A percentile compares a stretch with the other conserved stretches of the same genome.
Conservation (phyloP, 345 rosid species). For the Reutealis trisperma region DNA sequence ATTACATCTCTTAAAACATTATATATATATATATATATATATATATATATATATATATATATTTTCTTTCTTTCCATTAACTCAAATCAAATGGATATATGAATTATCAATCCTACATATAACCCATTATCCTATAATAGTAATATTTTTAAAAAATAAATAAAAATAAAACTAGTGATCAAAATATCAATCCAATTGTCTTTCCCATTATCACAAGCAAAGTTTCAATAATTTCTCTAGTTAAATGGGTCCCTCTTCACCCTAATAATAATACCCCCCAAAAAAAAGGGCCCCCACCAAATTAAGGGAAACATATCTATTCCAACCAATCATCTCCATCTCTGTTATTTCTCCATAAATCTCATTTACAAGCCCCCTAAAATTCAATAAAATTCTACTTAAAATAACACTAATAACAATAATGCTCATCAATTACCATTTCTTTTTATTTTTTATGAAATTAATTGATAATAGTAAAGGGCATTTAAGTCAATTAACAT, state of each 20-base stretch:
- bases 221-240: conserved; percentile 26
- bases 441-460: too few species aligned
- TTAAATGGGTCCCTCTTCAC: conserved; percentile 1
- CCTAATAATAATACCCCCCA: neutral
- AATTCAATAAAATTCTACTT: neutral
- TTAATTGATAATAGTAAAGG: neutral
- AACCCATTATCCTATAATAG: neutral
- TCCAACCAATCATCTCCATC: conserved; percentile 9
- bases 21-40: too few species aligned
- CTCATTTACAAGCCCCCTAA: neutral
- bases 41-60: too few species aligned
- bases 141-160: neutral
- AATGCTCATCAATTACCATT: neutral
- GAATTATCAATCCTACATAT: neutral
- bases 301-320: neutral
- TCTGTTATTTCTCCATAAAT: neutral
- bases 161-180: conserved; percentile 6
- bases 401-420: neutral
- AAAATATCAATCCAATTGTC: conserved; percentile 3
- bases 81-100: too few species aligned
- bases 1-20: too few species aligned
- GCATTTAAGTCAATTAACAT: neutral
- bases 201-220: conserved; percentile 27
- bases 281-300: neutral
- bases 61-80: too few species aligned